Evolutionary conservation across 805 yeast species (phyloP), one percentile per base, ranked within the genome.

Genomic region (Hanseniaspora thailandica): DNA sequence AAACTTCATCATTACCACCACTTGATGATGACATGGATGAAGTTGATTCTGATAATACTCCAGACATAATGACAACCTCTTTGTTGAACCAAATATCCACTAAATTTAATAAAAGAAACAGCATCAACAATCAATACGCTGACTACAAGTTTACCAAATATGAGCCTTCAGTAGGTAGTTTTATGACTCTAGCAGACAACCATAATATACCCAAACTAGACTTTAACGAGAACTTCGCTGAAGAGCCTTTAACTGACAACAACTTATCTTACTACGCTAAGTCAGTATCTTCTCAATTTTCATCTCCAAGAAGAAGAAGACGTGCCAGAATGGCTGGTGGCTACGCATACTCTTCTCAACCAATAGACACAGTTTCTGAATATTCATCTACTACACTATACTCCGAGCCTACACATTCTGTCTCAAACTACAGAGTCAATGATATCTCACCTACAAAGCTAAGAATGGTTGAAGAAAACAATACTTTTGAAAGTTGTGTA

Each of bases 211-310:
- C 54, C 19, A 36, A 25, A 20, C 10, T 47, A 23, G n/a, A 31
- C 17, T 45, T 35, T 34, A 13, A 39, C 8, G n/a, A 43, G 10
- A 25, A 46, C 5, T 8, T 22, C 15, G 25, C 19, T 38, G 44
- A 25, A n/a, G 22, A 34, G 17, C 19, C 10, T 9, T 19, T 6
- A n/a, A 41, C 45, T 17, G 25, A 38, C 10, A 22, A 41, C n/a
- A 34, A 38, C 43, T 55, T 65, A 1, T 62, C 66, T 1, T 67
- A 67, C 44, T 67, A 66, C 51, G 66, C 70, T 0, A 68, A 68
- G 9, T 56, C 65, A 4, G 60, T 66, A 3, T 59, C 67, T 7
- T 57, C 58, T 23, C 60, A 63, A 30, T 47, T 64, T 15, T 59
- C 66, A 1, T 57, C 60, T 36, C 60, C 62, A 54, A 62, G 69